Conservation (phyloP, 805 yeast species). For the Candida maltosa region DNA sequence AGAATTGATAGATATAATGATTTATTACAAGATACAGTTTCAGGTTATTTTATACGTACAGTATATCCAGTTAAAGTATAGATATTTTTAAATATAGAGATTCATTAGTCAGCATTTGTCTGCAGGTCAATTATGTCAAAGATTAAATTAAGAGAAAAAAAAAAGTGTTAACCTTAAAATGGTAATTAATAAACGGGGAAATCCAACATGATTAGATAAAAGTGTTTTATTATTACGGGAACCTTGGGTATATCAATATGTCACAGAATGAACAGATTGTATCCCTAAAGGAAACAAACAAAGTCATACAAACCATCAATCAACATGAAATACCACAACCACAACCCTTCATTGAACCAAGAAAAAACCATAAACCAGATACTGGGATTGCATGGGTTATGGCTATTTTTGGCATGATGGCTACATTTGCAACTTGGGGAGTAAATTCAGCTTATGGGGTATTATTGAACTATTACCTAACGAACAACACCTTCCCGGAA, state of each 20-base stretch:
- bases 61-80: slow-evolving; percentile 22
- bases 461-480: slow-evolving; percentile 49
- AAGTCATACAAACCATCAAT: not conserved
- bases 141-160: too few relatives aligned
- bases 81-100: too few relatives aligned
- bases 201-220: too few relatives aligned
- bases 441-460: slow-evolving; percentile 58
- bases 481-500: slow-evolving; percentile 31
- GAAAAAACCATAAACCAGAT: too few relatives aligned
- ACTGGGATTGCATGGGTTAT: slow-evolving; percentile 55
- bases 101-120: slow-evolving; percentile 3
- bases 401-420: slow-evolving; percentile 46
- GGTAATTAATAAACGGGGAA: too few relatives aligned
- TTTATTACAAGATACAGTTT: slow-evolving; percentile 9
- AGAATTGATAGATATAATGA: slow-evolving; percentile 17
- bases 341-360: too few relatives aligned
- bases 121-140: too few relatives aligned
- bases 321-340: not conserved
- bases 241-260: too few relatives aligned
- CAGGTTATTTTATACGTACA: slow-evolving; percentile 12
- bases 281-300: too few relatives aligned
- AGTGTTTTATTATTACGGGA: too few relatives aligned
- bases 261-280: too few relatives aligned
- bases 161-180: too few relatives aligned
- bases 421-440: slow-evolving; percentile 54